Percentiles rank a stretch among this genome's conserved stretches.
Evolutionary conservation across 805 yeast genomes (phyloP).

Genomic region (Candida arabinofermentans): DNA sequence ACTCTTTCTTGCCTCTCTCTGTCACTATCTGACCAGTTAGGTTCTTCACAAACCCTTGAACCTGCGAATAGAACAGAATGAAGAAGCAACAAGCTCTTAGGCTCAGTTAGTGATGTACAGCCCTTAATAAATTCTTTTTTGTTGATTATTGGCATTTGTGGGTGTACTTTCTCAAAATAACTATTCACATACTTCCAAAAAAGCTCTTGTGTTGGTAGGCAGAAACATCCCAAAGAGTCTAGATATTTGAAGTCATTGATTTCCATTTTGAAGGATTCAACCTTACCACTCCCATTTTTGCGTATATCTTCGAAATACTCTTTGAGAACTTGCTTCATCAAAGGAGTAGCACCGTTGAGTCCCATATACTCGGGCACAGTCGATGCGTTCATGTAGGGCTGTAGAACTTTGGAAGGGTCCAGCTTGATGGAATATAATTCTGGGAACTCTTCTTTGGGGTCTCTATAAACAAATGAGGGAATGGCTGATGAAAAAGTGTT

Average conservation of each 20-base stretch:
- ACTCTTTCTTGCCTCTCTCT: slow-evolving; percentile 35
- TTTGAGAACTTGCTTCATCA: slow-evolving; percentile 27
- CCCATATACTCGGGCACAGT: slow-evolving; percentile 29
- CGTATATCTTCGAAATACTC: slow-evolving; percentile 17
- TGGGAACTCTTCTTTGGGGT: slow-evolving; percentile 22
- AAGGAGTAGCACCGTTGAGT: slow-evolving; percentile 30
- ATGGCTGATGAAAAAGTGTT: slow-evolving; percentile 1
- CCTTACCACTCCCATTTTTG: not conserved
- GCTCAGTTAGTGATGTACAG: slow-evolving; percentile 48
- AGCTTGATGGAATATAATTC: slow-evolving; percentile 19
- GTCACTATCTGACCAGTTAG: slow-evolving; percentile 42
- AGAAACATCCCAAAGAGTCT: slow-evolving; percentile 52
- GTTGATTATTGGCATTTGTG: slow-evolving; percentile 65
- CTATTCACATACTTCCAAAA: slow-evolving; percentile 56
- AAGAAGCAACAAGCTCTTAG: slow-evolving; percentile 57
- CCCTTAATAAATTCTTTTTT: slow-evolving; percentile 55
- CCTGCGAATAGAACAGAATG: slow-evolving; percentile 71
- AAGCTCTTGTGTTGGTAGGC: slow-evolving; percentile 56
- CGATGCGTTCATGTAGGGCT: slow-evolving; percentile 12
- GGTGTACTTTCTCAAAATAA: slow-evolving; percentile 64
- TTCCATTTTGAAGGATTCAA: slow-evolving; percentile 11
- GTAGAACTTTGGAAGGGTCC: slow-evolving; percentile 20
- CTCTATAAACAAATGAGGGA: slow-evolving; percentile 20
- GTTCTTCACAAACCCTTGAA: slow-evolving; percentile 54
- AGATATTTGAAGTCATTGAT: slow-evolving; percentile 19